Base-by-base conservation (phyloP, 331 rosid species). In the Quercus tomentella region DNA sequence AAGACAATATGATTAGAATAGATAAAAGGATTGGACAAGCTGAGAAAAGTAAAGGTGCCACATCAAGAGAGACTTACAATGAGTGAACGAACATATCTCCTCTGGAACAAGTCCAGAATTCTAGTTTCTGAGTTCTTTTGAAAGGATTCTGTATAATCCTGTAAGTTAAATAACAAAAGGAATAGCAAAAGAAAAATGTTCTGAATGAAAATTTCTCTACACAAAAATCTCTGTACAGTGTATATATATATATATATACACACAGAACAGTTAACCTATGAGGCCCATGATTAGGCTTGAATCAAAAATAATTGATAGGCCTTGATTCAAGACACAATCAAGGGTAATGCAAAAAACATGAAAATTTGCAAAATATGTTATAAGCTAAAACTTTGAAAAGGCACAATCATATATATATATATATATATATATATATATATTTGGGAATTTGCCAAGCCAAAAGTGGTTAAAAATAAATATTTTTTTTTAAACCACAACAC, bases 71-170 rank as follows among this genome's bases (percentile, higher is more conserved):
- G 56, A 35, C 96, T 90, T 79, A 95, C 97, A 12, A 79, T 82
- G 72, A 92, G 94, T 75, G 97, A 80, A 88, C 75, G 89, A 70
- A 88, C 77, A 86, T 95, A 90, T 80, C 85, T 82, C 79, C 83
- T 26, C 77, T 89, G 89, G 87, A 90, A 95, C 73, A 95, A 74
- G 83, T 89, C 92, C 21, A 89, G 33, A 74, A 89, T 79, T 74
- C 90, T 82, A 41, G 86, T 66, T 73, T 90, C 93, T 55, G 86
- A 82, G 65, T 82, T 88, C 80, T 4, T 82, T 81, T 79, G 80
- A 77, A 89, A 85, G 70, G 86, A 7, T 41, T 41, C 49, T 41
- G 49, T 41, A 9, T 41, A 41, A 9, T 41, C 49, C 98, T 95
- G 72, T 22, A 35, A 65, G 37, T 33, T 5, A 33, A 33, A 33